A percentile compares a stretch with the other conserved stretches of the same genome.
These are phyloP conservation scores for Datisca glomerata DNA, from an alignment of 306 rosid species.

Conservation along the genomic window DNA sequence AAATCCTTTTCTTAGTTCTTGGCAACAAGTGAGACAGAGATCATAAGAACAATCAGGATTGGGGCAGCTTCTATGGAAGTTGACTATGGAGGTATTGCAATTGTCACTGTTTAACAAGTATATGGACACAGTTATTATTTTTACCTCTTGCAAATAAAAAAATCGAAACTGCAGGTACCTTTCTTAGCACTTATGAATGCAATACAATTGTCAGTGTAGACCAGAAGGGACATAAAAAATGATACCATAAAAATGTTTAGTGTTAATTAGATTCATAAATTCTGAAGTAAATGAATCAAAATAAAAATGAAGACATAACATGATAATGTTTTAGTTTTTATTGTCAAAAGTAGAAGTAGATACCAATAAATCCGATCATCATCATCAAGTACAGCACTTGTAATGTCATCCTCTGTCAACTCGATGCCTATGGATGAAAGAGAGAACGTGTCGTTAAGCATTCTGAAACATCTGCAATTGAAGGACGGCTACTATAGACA, in stretches of 20 bases:
- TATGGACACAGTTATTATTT: not conserved
- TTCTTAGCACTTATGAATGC: not conserved
- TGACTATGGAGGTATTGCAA: slow-evolving; percentile 43
- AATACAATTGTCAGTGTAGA: too few species aligned
- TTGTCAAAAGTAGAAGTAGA: slow-evolving; percentile 4
- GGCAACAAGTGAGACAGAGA: slow-evolving; percentile 46
- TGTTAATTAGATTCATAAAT: too few species aligned
- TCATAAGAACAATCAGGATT: slow-evolving; percentile 38
- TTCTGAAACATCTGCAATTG: not conserved
- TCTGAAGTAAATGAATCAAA: too few species aligned
- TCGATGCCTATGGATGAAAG: slow-evolving; percentile 27
- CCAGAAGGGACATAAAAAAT: too few species aligned
- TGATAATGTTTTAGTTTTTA: too few species aligned
- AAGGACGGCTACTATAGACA: not conserved
- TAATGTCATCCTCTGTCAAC: slow-evolving; percentile 34
- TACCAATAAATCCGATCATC: slow-evolving; percentile 63
- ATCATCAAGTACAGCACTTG: slow-evolving; percentile 31
- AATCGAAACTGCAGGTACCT: not conserved
- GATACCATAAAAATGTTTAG: too few species aligned
- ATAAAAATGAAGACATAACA: too few species aligned
- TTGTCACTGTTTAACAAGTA: slow-evolving; percentile 27
- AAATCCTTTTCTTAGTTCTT: slow-evolving; percentile 27
- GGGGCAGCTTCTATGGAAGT: slow-evolving; percentile 42
- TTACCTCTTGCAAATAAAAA: not conserved
- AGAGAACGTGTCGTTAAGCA: slow-evolving; percentile 7